Evolutionary conservation across 176 grass and related monocot species (phyloP).

Genomic region (Microstegium vimineum): DNA sequence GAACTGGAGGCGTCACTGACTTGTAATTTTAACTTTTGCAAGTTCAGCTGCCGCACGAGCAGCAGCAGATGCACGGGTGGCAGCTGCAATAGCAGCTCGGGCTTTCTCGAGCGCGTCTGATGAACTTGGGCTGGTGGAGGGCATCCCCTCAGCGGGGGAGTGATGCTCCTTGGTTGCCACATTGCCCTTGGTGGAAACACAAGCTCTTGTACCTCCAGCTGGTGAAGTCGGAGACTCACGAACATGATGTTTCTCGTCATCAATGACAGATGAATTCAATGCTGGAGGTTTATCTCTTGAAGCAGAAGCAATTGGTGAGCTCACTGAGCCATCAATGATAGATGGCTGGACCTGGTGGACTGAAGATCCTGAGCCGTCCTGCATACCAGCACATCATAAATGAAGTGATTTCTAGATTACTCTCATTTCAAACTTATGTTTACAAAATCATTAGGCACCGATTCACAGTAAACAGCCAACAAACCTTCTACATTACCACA

Average conservation of each 20-base stretch:
- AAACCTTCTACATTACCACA: conserved; percentile 6
- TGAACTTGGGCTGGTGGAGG: conserved; percentile 26
- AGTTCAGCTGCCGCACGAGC: conserved; percentile 77
- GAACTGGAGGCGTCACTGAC: neutral
- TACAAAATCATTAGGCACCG: neutral
- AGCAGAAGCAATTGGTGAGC: conserved; percentile 16
- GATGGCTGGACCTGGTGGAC: conserved; percentile 22
- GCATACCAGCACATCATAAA: conserved; percentile 15
- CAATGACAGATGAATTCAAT: conserved; percentile 9
- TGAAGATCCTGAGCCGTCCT: conserved; percentile 64
- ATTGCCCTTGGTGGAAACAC: conserved; percentile 7
- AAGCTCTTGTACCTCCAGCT: conserved; percentile 16
- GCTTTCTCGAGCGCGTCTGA: conserved; percentile 75
- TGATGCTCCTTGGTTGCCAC: conserved; percentile 5
- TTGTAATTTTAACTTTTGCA: conserved; percentile 63
- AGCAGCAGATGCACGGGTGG: conserved; percentile 65
- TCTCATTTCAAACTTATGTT: neutral
- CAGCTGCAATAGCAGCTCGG: conserved; percentile 62
- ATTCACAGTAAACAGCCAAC: conserved; percentile 11
- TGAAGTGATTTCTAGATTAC: conserved; percentile 1
- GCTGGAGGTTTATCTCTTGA: conserved; percentile 18
- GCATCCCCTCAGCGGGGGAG: conserved; percentile 22
- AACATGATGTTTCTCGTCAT: conserved; percentile 33
- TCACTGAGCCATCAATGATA: conserved; percentile 43
- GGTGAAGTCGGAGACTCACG: conserved; percentile 28